These are phyloP conservation scores for Globisporangium apiculatum DNA, from an alignment of 352 stramenopile species.

Conservation along the genomic window DNA sequence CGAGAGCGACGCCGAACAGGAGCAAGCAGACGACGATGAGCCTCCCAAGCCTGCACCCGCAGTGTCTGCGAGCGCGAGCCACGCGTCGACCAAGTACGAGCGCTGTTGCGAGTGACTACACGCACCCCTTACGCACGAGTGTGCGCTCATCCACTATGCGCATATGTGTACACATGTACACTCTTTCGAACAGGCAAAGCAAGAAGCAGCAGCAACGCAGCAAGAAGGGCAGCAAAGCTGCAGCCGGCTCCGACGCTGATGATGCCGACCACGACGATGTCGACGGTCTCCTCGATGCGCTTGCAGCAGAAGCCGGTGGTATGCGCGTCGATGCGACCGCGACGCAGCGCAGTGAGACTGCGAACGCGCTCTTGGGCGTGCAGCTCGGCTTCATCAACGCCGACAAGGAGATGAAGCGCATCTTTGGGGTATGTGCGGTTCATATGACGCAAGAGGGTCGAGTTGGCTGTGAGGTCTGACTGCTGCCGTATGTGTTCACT, in stretches of 20 bases:
- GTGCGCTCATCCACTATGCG: neutral
- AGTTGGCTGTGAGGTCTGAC: neutral
- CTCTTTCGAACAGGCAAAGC: constrained; percentile 2
- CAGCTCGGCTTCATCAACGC: constrained; percentile 73
- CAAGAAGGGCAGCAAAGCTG: constrained; percentile 20
- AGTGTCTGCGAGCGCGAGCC: neutral
- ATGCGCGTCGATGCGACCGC: constrained; percentile 26
- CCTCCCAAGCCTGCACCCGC: constrained; percentile 8
- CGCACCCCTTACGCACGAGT: neutral
- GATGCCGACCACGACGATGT: constrained; percentile 36
- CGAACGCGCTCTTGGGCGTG: constrained; percentile 60
- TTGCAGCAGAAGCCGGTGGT: constrained; percentile 36
- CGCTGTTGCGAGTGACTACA: neutral
- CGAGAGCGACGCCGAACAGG: constrained; percentile 12
- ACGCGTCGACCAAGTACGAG: constrained; percentile 11
- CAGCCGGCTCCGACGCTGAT: constrained; percentile 12
- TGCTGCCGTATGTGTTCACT: neutral
- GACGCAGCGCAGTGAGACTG: constrained; percentile 22
- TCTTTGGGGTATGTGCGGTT: constrained; percentile 54
- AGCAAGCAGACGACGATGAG: constrained; percentile 11
- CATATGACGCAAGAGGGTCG: neutral
- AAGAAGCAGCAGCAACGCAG: constrained; percentile 28
- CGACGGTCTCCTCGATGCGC: constrained; percentile 61
- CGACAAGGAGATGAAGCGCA: constrained; percentile 87
- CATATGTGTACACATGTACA: neutral